Conservation (phyloP, 2,329 filamentous ascomycete genomes). For the Alternaria infectoria region DNA sequence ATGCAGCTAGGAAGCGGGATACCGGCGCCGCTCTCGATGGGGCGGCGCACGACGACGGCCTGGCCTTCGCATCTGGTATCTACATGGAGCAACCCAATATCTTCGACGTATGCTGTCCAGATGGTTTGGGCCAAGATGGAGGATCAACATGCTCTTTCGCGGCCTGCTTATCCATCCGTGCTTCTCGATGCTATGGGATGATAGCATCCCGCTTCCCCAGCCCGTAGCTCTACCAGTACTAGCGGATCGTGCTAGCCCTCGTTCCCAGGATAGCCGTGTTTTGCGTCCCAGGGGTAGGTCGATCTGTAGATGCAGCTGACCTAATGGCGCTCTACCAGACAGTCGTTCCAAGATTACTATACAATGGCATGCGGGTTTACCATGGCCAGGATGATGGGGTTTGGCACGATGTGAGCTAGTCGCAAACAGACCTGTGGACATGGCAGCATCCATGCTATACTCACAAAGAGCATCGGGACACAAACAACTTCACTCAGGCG, state of each 20-base stretch:
- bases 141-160: not conserved
- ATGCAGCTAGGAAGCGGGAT: constrained; percentile 14
- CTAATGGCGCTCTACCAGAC: not conserved
- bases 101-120: not conserved
- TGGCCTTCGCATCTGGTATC: not conserved
- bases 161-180: constrained; percentile 1
- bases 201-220: constrained; percentile 10
- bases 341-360: not conserved
- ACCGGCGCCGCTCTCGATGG: constrained; percentile 6
- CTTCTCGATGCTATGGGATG: not conserved
- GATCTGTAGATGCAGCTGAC: not conserved
- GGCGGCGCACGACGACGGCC: not conserved
- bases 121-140: not conserved
- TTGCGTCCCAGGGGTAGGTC: not conserved
- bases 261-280: constrained; percentile 1
- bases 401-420: not conserved
- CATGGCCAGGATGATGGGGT: not conserved
- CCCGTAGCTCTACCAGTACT: constrained; percentile 4
- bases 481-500: not conserved
- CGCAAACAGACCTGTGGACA: not conserved
- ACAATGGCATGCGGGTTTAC: not conserved
- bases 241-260: not conserved
- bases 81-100: not conserved
- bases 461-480: not conserved
- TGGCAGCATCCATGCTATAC: not conserved